Base-by-base conservation (phyloP, 805 yeast species). In the Cyberlindnera xishuangbannaensis region DNA sequence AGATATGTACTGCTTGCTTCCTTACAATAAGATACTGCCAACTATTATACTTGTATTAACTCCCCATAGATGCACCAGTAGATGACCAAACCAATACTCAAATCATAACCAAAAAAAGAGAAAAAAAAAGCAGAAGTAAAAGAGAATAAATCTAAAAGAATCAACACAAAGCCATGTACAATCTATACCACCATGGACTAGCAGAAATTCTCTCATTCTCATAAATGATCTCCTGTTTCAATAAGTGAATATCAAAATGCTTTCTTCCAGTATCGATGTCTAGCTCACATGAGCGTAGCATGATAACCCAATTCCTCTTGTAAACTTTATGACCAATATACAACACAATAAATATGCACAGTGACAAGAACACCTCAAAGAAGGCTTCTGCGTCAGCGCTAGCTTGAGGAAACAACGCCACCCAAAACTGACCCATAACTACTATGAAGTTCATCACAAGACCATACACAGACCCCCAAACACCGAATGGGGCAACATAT, bases 361-460 rank as follows among this genome's bases (percentile, higher is more conserved):
- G 65, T 12, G 85, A 74, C 47, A 83, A 62, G 58, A 78, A 83
- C 15, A 73, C 61, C 52, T 69, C 62, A 65, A 83, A 84, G 67
- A 83, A 84, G 21, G 48, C 58, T 23, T 56, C 47, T 5, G 83
- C 83, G 50, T 61, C 64, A 33, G 81, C 73, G 6, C 56, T 29
- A 8, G 41, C 65, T 9, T 75, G 76, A 33, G 95, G 95, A 67
- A 67, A 83, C 25, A 82, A 60, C 5, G 92, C 88, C 36, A 79
- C 67, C 85, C 88, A 84, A 65, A 85, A 83, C 61, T 83, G 88
- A 17, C 87, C 84, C 40, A 73, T 63, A 38, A 86, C 63, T 42
- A 84, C 76, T 37, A 80, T 56, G 22, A 69, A 26, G 53, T 76
- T 77, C 50, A 85, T 59, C 13, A 60, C 37, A 12, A 73, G 49